Base-by-base conservation (phyloP, 345 rosid species). In the Eucalyptus globulus region DNA sequence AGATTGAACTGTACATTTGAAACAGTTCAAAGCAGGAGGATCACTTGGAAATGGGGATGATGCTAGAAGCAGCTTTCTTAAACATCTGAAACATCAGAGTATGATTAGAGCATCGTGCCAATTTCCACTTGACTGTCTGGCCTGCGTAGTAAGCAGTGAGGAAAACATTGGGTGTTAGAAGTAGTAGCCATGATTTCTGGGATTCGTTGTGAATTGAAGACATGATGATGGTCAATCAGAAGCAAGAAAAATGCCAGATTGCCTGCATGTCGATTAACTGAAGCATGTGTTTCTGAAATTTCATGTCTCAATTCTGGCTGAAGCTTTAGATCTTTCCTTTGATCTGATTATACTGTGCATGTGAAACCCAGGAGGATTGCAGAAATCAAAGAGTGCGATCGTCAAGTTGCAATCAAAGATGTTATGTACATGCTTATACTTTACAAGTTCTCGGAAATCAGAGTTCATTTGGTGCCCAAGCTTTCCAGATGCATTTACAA, bases 401-500 rank as follows among this genome's bases (percentile, higher is more conserved):
- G 95, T 87, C 94, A 92, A 93, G 91, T 90, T 86, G 97, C 96
- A n/a, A 94, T 97, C 53, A 94, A 96, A 91, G 99, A 98, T 91
- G 94, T 98, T 29, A 98, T 97, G 96, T 97, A 97, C 91, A 94
- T 97, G 97, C 88, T 95, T 85, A 92, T 98, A 88, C 92, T 98
- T 88, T 95, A 91, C 92, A 97, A 95, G 88, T 98, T 95, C 93
- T 95, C 98, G 1, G 99, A 98, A 91, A 92, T 95, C 91, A 93
- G 95, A 91, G 99, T 95, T 54, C 98, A 95, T 44, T 90, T 98
- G 88, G 95, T 96, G 89, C 99, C 99, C 15, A 97, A 94, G 94
- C 98, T 98, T 87, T 95, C 97, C 16, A 93, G 93, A 62, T 97
- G 99, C 92, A 93, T 94, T 54, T 96, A 95, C 88, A 98, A 97